Evolutionary conservation across 2,329 filamentous ascomycete species (phyloP).

Genomic region (Onygenales sp.): DNA sequence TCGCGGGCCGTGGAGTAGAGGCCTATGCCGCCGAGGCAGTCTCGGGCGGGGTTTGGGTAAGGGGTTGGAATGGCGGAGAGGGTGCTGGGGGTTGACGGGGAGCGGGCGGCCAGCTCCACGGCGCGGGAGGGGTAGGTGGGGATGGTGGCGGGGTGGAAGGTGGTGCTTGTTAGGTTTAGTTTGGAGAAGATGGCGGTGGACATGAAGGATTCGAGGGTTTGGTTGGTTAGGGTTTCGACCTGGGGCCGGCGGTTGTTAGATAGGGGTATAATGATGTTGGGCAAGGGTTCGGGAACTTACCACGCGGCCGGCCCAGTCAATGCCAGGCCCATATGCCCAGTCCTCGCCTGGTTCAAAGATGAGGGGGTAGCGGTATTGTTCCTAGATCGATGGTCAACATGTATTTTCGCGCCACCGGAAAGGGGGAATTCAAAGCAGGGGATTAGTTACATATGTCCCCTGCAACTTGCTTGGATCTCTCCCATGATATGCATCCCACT

Average conservation of each 20-base stretch:
- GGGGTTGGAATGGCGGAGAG: constrained; percentile 4
- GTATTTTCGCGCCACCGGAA: no score
- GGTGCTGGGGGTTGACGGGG: constrained; percentile 5
- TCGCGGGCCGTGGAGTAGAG: constrained; percentile 15
- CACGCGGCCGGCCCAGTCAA: constrained; percentile 45
- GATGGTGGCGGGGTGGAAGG: constrained; percentile 9
- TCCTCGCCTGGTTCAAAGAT: constrained; percentile 40
- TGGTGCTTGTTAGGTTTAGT: constrained; percentile 28
- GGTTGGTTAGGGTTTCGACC: constrained; percentile 37
- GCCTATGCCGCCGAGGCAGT: constrained; percentile 14
- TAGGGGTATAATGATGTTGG: background rate
- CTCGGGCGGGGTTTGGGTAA: constrained; percentile 1
- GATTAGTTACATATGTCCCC: background rate
- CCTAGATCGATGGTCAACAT: background rate
- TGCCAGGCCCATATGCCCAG: constrained; percentile 40
- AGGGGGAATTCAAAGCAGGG: background rate
- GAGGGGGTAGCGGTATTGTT: constrained; percentile 25
- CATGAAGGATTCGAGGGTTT: constrained; percentile 36
- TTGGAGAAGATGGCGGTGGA: constrained; percentile 35
- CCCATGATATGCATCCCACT: background rate
- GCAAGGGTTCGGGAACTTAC: constrained; percentile 5
- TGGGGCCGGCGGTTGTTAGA: background rate
- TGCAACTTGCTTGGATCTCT: background rate
- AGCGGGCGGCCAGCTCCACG: constrained; percentile 5
- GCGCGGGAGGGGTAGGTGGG: background rate